These are phyloP conservation scores for Coriaria nepalensis DNA, from an alignment of 306 rosid species.

Conservation along the genomic window DNA sequence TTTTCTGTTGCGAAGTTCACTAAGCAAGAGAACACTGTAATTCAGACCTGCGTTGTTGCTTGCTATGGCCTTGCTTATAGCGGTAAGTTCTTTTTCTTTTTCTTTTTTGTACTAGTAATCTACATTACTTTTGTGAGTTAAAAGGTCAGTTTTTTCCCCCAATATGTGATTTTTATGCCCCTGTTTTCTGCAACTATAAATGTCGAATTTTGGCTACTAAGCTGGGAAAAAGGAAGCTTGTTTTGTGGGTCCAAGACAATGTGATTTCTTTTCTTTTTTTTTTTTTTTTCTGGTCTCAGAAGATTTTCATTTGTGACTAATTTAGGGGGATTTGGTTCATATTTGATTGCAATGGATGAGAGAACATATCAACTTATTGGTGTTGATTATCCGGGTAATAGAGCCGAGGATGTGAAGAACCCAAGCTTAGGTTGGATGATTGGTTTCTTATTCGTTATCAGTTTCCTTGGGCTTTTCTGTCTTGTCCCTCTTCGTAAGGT, in stretches of 20 bases:
- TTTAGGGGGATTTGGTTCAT: constrained; percentile 12
- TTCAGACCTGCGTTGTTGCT: constrained; percentile 17
- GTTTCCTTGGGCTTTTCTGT: constrained; percentile 10
- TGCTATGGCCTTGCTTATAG: constrained; percentile 16
- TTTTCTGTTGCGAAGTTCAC: constrained; percentile 4
- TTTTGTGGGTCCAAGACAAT: no score
- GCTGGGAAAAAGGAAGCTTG: no score
- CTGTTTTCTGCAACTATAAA: no score
- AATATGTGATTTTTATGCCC: no score
- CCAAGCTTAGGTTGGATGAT: constrained; percentile 11
- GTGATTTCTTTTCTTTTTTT: no score
- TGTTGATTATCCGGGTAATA: no score
- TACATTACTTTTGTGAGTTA: no score
- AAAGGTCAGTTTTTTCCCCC: no score
- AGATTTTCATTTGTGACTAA: neutral
- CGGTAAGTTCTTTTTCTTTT: constrained; percentile 1
- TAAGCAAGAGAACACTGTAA: constrained; percentile 16
- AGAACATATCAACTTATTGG: neutral
- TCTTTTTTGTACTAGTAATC: neutral
- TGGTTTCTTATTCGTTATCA: constrained; percentile 11
- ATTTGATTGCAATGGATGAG: constrained; percentile 7
- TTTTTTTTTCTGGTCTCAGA: no score
- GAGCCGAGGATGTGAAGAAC: constrained; percentile 5
- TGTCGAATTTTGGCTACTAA: no score
- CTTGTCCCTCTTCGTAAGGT: constrained; percentile 12